Evolutionary conservation across 2,329 filamentous ascomycete species (phyloP).

Genomic region (Pleoardoris graminearum): DNA sequence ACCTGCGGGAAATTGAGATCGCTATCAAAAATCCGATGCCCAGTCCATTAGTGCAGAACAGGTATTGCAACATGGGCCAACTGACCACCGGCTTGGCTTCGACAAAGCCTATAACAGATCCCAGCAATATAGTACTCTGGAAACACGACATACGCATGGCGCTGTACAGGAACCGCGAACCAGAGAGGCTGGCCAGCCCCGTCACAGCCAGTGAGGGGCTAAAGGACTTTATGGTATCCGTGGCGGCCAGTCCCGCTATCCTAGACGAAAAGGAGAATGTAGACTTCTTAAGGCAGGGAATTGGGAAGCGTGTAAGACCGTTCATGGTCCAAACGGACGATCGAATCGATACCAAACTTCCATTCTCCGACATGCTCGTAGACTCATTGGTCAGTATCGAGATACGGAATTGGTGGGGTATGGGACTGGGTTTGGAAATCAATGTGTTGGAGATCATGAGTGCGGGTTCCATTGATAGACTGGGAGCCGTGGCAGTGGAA

Average conservation of each 20-base stretch:
- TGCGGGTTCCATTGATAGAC: not conserved
- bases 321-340: not conserved
- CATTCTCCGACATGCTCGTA: not conserved
- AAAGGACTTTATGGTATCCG: not conserved
- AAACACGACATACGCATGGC: not conserved
- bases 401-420: not conserved
- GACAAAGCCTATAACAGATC: not conserved
- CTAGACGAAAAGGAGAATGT: not conserved
- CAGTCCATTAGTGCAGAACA: not conserved
- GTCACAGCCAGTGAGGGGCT: not conserved
- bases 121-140: not conserved
- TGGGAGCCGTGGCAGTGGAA: not conserved
- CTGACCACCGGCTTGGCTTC: not conserved
- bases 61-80: not conserved
- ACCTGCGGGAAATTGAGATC: not conserved
- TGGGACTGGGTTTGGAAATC: not conserved
- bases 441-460: not conserved
- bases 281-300: not conserved
- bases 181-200: not conserved
- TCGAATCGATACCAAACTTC: not conserved
- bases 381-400: not conserved
- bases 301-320: not conserved
- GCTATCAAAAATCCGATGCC: not conserved
- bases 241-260: not conserved
- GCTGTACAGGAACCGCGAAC: not conserved